Evolutionary conservation across 2,329 filamentous ascomycete species (phyloP).

Genomic region (Stagonosporopsis vannaccii): DNA sequence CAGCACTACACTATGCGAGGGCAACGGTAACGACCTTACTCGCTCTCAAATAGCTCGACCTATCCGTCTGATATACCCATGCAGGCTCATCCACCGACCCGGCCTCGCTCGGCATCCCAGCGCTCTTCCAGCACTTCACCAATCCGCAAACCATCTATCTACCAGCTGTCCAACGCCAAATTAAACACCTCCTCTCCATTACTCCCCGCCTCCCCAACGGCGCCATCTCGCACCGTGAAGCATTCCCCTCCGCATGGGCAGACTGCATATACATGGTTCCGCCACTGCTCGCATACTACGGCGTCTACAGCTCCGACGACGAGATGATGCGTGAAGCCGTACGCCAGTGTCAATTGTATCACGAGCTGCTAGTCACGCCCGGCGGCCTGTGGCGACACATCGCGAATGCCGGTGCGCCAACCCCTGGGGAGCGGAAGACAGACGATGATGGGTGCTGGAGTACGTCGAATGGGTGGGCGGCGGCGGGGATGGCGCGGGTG

Average conservation of each 20-base stretch:
- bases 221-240: constrained; percentile 58
- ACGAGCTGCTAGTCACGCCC: constrained; percentile 46
- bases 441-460: constrained; percentile 54
- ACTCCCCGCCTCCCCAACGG: constrained; percentile 56
- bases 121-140: too few species aligned
- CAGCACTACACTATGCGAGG: constrained; percentile 42
- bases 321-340: constrained; percentile 48
- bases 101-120: constrained; percentile 54
- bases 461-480: too few species aligned
- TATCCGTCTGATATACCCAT: not conserved
- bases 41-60: not conserved
- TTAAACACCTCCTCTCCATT: too few species aligned
- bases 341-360: constrained; percentile 53
- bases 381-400: constrained; percentile 57
- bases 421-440: not conserved
- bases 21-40: too few species aligned
- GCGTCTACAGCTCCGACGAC: constrained; percentile 48
- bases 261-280: constrained; percentile 61
- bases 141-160: constrained; percentile 9
- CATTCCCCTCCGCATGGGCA: constrained; percentile 56
- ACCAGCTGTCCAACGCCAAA: constrained; percentile 51
- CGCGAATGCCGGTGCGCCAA: constrained; percentile 36
- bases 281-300: constrained; percentile 59
- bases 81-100: constrained; percentile 53
- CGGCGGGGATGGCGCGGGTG: too few species aligned